Conservation (phyloP, 805 yeast species). For the baker's yeast (Saccharomyces cerevisiae) region DNA sequence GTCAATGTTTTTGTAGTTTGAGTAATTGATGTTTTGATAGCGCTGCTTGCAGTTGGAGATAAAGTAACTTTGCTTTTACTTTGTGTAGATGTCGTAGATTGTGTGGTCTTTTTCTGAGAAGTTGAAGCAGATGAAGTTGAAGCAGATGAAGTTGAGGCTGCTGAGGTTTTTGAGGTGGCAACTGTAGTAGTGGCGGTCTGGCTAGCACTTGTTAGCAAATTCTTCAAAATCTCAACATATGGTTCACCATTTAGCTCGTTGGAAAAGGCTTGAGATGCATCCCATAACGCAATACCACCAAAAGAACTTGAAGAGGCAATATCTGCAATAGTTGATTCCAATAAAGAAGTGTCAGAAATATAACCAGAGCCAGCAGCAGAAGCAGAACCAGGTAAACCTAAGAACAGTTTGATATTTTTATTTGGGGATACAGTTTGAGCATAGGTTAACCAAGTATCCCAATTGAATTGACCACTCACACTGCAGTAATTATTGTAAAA, state of each 20-base stretch:
- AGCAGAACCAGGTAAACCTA: constrained; percentile 68
- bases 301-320: constrained; percentile 62
- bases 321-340: constrained; percentile 50
- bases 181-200: not conserved
- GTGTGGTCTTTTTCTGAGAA: constrained; percentile 8
- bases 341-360: constrained; percentile 37
- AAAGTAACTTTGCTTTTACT: not conserved
- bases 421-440: constrained; percentile 58
- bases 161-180: constrained; percentile 13
- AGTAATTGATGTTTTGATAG: constrained; percentile 2
- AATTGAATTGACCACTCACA: constrained; percentile 48
- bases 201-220: constrained; percentile 28
- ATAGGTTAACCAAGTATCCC: constrained; percentile 64
- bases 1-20: constrained; percentile 4
- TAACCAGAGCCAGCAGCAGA: constrained; percentile 57
- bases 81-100: constrained; percentile 7
- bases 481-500: constrained; percentile 82
- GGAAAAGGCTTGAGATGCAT: constrained; percentile 66
- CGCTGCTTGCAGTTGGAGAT: constrained; percentile 4
- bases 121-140: constrained; percentile 9
- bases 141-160: constrained; percentile 12
- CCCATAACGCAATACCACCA: constrained; percentile 91
- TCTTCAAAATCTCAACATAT: constrained; percentile 39
- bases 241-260: constrained; percentile 37
- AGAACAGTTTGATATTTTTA: constrained; percentile 54